Conservation (phyloP, 2,329 filamentous ascomycete genomes). For the Clonostachys byssicola region DNA sequence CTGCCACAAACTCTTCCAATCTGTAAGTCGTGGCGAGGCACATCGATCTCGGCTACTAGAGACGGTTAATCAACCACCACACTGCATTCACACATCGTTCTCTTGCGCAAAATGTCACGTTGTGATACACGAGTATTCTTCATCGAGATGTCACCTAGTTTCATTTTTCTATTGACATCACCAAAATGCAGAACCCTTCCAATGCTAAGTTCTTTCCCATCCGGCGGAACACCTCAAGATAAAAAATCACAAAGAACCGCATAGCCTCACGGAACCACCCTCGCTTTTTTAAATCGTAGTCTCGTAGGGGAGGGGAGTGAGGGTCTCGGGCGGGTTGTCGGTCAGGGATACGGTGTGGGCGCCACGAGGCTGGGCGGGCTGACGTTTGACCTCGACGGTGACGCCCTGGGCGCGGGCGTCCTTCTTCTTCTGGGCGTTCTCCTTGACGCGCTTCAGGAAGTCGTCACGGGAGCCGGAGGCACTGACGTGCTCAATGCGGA, state of each 20-base stretch:
- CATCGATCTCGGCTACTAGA: no score
- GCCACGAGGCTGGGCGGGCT: constrained; percentile 74
- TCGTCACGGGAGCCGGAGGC: constrained; percentile 95
- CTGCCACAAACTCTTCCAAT: no score
- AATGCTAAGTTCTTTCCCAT: constrained; percentile 37
- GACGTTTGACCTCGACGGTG: constrained; percentile 90
- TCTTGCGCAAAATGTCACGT: no score
- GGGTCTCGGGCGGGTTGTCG: constrained; percentile 86
- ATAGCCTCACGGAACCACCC: constrained; percentile 1
- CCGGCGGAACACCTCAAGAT: constrained; percentile 35
- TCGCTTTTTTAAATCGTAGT: constrained; percentile 78
- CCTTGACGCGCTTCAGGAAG: constrained; percentile 95
- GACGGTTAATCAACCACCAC: no score
- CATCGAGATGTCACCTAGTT: constrained; percentile 24
- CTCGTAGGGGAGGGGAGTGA: constrained; percentile 92
- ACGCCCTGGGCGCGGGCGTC: constrained; percentile 87
- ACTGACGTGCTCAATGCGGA: constrained; percentile 95
- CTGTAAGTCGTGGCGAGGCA: no score
- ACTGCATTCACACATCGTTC: no score
- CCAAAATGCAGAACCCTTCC: constrained; percentile 32
- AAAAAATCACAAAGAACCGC: constrained; percentile 25
- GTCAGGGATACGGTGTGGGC: constrained; percentile 74
- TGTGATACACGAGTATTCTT: no score
- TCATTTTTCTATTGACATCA: constrained; percentile 33
- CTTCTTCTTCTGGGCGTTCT: constrained; percentile 88